These are phyloP conservation scores for Lippia alba DNA, from an alignment of 305 asterid genomes.

Conservation along the genomic window DNA sequence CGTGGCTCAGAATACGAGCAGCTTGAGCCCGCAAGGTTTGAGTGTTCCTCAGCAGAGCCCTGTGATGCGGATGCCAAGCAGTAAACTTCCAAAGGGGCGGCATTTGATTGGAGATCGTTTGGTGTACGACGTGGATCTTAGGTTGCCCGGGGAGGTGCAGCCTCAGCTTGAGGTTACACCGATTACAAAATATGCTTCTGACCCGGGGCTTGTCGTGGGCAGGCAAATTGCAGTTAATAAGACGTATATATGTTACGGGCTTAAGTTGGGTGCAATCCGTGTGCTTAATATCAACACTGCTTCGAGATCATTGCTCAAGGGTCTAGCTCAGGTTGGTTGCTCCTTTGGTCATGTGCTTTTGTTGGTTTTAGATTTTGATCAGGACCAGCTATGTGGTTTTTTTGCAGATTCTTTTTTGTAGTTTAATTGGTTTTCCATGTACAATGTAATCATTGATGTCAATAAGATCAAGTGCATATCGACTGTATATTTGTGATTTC, in stretches of 20 bases:
- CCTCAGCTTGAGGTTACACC: slow-evolving; percentile 98
- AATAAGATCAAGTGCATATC: too few relatives aligned
- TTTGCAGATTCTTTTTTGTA: neutral
- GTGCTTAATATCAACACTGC: slow-evolving; percentile 92
- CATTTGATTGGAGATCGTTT: slow-evolving; percentile 69
- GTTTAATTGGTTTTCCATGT: too few relatives aligned
- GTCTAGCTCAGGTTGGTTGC: slow-evolving; percentile 75
- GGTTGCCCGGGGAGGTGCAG: slow-evolving; percentile 86
- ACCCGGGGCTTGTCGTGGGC: slow-evolving; percentile 88
- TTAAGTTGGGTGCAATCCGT: slow-evolving; percentile 80
- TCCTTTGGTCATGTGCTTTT: slow-evolving; percentile 14
- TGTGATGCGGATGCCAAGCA: slow-evolving; percentile 76
- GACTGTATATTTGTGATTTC: neutral
- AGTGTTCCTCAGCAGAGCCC: slow-evolving; percentile 50
- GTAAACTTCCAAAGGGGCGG: slow-evolving; percentile 87
- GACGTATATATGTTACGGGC: slow-evolving; percentile 86
- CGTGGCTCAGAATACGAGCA: slow-evolving; percentile 42
- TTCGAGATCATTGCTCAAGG: slow-evolving; percentile 86
- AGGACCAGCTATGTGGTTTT: neutral
- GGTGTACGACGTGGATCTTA: slow-evolving; percentile 71
- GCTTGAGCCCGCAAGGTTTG: slow-evolving; percentile 39
- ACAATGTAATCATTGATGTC: too few relatives aligned
- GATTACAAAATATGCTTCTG: slow-evolving; percentile 87
- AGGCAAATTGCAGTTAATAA: slow-evolving; percentile 92
- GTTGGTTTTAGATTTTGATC: neutral